phyloP scores from a whole-genome alignment of 331 rosid species.

The Cucumis variabilis region DNA sequence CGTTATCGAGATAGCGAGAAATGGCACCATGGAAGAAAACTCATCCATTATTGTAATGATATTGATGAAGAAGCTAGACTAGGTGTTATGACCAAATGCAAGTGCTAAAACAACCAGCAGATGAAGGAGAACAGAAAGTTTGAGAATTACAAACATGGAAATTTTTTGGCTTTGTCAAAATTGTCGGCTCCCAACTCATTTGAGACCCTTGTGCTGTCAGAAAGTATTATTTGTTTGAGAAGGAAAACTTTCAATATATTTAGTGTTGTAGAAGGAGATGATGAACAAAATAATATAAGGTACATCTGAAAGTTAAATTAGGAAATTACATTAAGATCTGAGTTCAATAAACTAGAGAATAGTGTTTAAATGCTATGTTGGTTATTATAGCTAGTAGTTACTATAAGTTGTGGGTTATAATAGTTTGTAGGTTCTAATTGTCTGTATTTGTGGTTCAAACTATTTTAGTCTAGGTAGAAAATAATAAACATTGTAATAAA shows the following conservation, averaged over 20 bases:
- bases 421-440: too few relatives aligned
- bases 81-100: conserved; percentile 57
- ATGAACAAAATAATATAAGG: not conserved
- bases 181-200: conserved; percentile 86
- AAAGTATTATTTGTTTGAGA: conserved; percentile 16
- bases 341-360: not conserved
- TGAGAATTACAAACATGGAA: conserved; percentile 67
- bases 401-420: too few relatives aligned
- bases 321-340: not conserved
- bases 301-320: not conserved
- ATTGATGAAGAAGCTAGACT: conserved; percentile 66
- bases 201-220: conserved; percentile 79
- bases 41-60: conserved; percentile 44
- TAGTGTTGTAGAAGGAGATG: not conserved
- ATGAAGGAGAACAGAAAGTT: conserved; percentile 68
- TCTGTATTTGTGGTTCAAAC: too few relatives aligned
- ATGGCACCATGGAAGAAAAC: conserved; percentile 74
- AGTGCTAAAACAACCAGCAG: conserved; percentile 53
- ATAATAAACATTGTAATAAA: too few relatives aligned
- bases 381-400: too few relatives aligned
- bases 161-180: conserved; percentile 58
- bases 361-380: too few relatives aligned
- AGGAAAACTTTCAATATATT: not conserved
- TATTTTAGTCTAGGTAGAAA: too few relatives aligned
- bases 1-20: conserved; percentile 63